Percentiles rank a stretch among this genome's conserved stretches.
Evolutionary conservation across 1,284 basidiomycete genomes (phyloP).

Genomic region (Phellinidium pouzarii): DNA sequence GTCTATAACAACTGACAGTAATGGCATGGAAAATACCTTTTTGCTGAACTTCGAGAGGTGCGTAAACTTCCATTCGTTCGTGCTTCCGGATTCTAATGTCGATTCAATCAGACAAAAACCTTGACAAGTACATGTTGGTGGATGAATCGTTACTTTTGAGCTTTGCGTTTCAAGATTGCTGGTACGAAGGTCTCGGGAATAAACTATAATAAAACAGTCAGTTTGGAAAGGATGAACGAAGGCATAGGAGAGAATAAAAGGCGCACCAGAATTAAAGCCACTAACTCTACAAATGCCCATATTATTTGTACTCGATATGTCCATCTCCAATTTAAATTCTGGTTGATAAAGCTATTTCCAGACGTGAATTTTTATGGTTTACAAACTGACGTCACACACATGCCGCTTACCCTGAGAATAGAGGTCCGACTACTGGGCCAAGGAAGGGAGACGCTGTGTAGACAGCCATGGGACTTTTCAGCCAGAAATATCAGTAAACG

Average conservation of each 20-base stretch:
- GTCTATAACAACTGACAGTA: slow-evolving; percentile 49
- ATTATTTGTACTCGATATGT: slow-evolving; percentile 65
- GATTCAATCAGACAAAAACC: not conserved
- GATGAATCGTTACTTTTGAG: slow-evolving; percentile 29
- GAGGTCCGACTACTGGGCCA: slow-evolving; percentile 64
- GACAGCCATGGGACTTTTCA: slow-evolving; percentile 65
- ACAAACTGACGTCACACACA: not conserved
- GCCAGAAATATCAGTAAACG: not conserved
- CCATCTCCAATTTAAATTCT: slow-evolving; percentile 72
- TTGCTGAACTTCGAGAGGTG: slow-evolving; percentile 23
- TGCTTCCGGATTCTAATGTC: slow-evolving; percentile 31
- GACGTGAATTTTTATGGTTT: not conserved
- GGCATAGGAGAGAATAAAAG: slow-evolving; percentile 2
- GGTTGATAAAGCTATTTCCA: slow-evolving; percentile 34
- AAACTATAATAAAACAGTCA: slow-evolving; percentile 28
- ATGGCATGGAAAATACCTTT: slow-evolving; percentile 40
- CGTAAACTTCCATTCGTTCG: slow-evolving; percentile 36
- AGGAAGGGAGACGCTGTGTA: slow-evolving; percentile 69
- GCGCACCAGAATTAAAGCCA: slow-evolving; percentile 45
- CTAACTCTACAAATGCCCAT: slow-evolving; percentile 46
- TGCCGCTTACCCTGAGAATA: slow-evolving; percentile 48
- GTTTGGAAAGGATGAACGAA: not conserved
- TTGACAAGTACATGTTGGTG: not conserved
- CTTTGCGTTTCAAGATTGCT: slow-evolving; percentile 53
- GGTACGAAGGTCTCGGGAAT: slow-evolving; percentile 77